Conservation (phyloP, 2,329 filamentous ascomycete genomes). For the Epichloe uncinata region DNA sequence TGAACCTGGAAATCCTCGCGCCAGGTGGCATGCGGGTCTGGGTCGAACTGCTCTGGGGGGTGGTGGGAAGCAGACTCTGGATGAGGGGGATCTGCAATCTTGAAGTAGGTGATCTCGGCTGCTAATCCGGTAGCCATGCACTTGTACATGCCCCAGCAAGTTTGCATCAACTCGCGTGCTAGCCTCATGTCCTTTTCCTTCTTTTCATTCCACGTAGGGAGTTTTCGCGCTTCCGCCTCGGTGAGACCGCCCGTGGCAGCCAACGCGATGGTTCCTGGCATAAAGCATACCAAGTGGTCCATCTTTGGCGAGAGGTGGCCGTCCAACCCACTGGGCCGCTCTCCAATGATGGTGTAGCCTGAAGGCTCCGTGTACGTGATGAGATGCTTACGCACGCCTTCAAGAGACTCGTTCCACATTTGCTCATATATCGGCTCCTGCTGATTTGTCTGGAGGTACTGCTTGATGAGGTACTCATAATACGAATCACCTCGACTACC, state of each 20-base stretch:
- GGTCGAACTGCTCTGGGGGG: conserved; percentile 36
- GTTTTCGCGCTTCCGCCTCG: conserved; percentile 60
- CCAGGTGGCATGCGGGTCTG: conserved; percentile 48
- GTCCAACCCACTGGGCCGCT: conserved; percentile 62
- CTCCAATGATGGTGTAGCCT: conserved; percentile 78
- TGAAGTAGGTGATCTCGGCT: conserved; percentile 86
- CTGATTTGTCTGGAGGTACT: conserved; percentile 86
- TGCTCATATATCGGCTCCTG: conserved; percentile 76
- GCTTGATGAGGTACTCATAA: conserved; percentile 98
- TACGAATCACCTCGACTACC: conserved; percentile 94
- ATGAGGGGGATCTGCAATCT: conserved; percentile 55
- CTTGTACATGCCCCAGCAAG: conserved; percentile 97
- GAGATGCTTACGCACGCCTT: conserved; percentile 80
- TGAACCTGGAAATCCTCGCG: conserved; percentile 70
- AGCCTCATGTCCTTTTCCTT: conserved; percentile 81
- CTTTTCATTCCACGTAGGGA: conserved; percentile 57
- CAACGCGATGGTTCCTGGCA: conserved; percentile 89
- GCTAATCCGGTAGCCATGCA: conserved; percentile 83
- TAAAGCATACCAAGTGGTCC: conserved; percentile 96
- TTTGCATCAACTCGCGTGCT: conserved; percentile 83
- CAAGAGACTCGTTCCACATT: conserved; percentile 82
- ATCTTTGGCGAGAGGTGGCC: conserved; percentile 69
- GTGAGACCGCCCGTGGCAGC: conserved; percentile 69
- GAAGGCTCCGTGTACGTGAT: conserved; percentile 74
- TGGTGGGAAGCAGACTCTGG: conserved; percentile 36